Evolutionary conservation across 2,329 filamentous ascomycete genomes (phyloP), one percentile per base, ranked within the genome.

Genomic region (Epichloe scottii): DNA sequence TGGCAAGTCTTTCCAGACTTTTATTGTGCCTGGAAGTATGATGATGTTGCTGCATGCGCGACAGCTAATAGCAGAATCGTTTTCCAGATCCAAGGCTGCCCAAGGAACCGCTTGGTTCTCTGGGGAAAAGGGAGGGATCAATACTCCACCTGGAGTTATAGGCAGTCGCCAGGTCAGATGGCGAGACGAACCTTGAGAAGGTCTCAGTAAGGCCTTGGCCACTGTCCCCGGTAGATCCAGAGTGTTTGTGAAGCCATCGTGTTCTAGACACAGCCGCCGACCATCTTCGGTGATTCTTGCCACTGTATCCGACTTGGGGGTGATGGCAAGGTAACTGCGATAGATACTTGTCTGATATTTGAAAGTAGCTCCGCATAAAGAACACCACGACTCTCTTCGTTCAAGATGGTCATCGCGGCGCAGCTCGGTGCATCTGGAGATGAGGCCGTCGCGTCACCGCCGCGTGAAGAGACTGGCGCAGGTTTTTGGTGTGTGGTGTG

Each of bases 1-100:
- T 0, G 93, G 93, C 17, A 98, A 71, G 62, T 98, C 89, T 68
- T 91, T 95, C 91, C 93, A 98, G 38, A 69, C 66, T 39, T 66
- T 69, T 7, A 80, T 70, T 3, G 48, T 58, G 7, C 63, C 68
- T 3, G 59, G 50, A 1, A 59, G 40, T 12, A 80, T 66, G 17
- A 80, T 53, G 2, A 49, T 53, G 15, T 62, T 53, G 43, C 56
- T 48, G 63, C 73, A 75, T 55, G 57, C 49, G 52, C 72, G 66
- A 59, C 74, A 75, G 30, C 57, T 51, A 58, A 85, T 61, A 15
- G 62, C 51, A 37, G 71, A 69, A 1, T 60, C 68, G 3, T 59
- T 23, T 14, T 58, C 50, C 35, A 85, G 60, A 42, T 75, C 72
- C 37, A 62, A 65, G 2, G 81, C 77, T 2, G 75, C 74, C 82